Conservation (phyloP, 2,329 filamentous ascomycete genomes). For the Talaromyces sp. region DNA sequence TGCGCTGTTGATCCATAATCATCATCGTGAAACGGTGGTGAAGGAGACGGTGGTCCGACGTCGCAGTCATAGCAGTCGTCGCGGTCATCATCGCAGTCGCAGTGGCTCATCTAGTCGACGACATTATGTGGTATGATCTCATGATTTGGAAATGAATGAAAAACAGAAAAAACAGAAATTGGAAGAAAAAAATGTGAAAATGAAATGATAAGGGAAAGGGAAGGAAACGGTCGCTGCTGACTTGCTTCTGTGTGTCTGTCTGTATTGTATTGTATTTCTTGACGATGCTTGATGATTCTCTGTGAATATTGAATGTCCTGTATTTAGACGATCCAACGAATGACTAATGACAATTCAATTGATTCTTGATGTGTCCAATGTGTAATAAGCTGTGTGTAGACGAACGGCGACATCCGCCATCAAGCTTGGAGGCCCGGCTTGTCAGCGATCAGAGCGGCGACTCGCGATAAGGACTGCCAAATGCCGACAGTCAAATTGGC, state of each 20-base stretch:
- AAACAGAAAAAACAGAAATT: neutral
- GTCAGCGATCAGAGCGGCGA: neutral
- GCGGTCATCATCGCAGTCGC: slow-evolving; percentile 26
- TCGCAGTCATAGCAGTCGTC: slow-evolving; percentile 35
- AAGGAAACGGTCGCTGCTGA: neutral
- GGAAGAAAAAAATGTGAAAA: neutral
- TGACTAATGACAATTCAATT: neutral
- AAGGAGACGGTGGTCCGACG: slow-evolving; percentile 39
- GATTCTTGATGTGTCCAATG: neutral
- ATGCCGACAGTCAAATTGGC: neutral
- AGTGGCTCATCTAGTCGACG: slow-evolving; percentile 19
- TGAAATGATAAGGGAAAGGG: neutral
- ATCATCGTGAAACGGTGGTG: slow-evolving; percentile 31
- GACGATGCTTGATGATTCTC: slow-evolving; percentile 5
- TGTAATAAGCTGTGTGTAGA: neutral
- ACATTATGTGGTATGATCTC: slow-evolving; percentile 19
- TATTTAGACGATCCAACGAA: slow-evolving; percentile 10
- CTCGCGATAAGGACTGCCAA: neutral
- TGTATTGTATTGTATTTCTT: neutral
- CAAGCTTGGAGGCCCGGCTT: neutral
- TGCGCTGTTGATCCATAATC: slow-evolving; percentile 50
- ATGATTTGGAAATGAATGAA: neutral
- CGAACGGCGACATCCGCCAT: slow-evolving; percentile 8
- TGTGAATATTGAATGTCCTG: slow-evolving; percentile 13
- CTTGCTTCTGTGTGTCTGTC: slow-evolving; percentile 5